Evolutionary conservation across 106 monocot species (phyloP), one percentile per base, ranked within the genome.

Genomic region (Acanthochlamys bracteata): DNA sequence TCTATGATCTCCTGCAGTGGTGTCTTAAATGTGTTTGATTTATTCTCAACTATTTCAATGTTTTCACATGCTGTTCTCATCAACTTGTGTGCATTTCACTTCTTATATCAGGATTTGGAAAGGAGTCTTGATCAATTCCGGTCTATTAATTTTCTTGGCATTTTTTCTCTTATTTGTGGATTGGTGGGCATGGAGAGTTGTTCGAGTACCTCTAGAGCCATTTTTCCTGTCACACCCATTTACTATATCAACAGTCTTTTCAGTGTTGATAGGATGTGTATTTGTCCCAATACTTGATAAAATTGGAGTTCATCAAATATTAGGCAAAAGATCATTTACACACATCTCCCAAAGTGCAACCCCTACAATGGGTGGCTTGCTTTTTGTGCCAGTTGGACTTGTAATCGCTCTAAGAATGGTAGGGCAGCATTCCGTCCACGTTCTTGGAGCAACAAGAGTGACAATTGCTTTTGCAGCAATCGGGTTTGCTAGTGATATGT

Each of bases 321-420:
- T 76, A 56, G 74, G 71, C 42, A 76, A 80, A 74, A 72, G 70
- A 17, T 65, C 79, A 27, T 49, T 15, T 66, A 70, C 69, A 49
- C 74, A 75, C 74, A 74, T 60, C 20, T 66, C 49, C 47, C 76
- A 78, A 71, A 80, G 46, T 33, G 73, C 63, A 66, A 68, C 66
- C 25, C 82, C 90, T 22, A 82, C 87, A 68, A 85, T 90, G 84
- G 95, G 90, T 56, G 95, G 95, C 41, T 66, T 96, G 42, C 88
- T 82, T 64, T 90, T 96, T 64, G 67, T 96, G 71, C 95, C 95
- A 22, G 60, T 96, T 65, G 90, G 90, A 11, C 52, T 96, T 39
- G 19, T 59, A 75, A 78, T 90, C 71, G 82, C 81, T 4, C 69
- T 45, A 72, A 25, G 41, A 33, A 53, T 78, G 23, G 76, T 54